Evolutionary conservation across 1,284 basidiomycete species (phyloP).

Genomic region (Ceratobasidium sp.): DNA sequence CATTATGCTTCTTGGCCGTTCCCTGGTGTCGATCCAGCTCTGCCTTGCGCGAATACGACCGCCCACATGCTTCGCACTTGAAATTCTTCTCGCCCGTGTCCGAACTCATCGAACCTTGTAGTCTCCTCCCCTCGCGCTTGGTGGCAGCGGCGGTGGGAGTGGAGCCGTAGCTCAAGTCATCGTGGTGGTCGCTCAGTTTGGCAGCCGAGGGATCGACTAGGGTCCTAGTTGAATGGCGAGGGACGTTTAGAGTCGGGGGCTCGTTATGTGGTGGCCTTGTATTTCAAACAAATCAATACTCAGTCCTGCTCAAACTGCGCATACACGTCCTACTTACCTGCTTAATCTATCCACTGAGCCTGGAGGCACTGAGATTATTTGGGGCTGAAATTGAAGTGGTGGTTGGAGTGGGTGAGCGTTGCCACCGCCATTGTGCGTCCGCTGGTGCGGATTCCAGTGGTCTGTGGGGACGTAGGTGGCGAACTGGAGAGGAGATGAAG

Average conservation of each 20-base stretch:
- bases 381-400: no score
- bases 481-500: background rate
- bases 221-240: background rate
- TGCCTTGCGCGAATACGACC: slow-evolving; percentile 13
- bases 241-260: background rate
- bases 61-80: slow-evolving; percentile 6
- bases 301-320: no score
- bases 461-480: slow-evolving; percentile 13
- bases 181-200: background rate
- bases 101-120: background rate
- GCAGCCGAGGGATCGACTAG: background rate
- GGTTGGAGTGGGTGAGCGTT: slow-evolving; percentile 1
- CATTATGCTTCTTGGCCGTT: slow-evolving; percentile 6
- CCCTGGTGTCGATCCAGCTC: slow-evolving; percentile 23
- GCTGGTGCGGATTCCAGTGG: slow-evolving; percentile 13
- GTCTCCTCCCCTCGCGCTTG: background rate
- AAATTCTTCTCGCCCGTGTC: background rate
- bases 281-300: background rate
- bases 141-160: no score
- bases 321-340: no score
- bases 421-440: background rate
- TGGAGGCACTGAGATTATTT: no score
- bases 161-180: no score
- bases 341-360: no score
- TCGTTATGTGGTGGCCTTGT: background rate